phyloP scores from a whole-genome alignment of 2,329 filamentous ascomycete genomes.

The Mollisiaceae sp. region DNA sequence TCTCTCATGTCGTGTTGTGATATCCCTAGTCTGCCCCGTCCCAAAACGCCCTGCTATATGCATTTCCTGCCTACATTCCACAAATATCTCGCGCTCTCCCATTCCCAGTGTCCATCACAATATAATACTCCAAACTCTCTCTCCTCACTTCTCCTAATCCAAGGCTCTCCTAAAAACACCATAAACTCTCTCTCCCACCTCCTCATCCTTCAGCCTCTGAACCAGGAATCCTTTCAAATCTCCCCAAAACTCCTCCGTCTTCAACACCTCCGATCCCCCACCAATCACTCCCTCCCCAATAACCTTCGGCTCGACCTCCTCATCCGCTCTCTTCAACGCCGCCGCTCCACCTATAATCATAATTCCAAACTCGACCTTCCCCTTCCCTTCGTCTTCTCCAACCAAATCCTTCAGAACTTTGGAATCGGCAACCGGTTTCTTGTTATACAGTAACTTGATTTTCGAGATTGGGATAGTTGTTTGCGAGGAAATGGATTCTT shows the following conservation, averaged over 20 bases:
- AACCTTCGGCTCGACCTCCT: conserved; percentile 44
- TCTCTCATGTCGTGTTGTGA: not conserved
- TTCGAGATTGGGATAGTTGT: conserved; percentile 73
- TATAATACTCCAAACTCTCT: not conserved
- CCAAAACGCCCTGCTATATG: conserved; percentile 34
- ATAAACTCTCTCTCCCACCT: conserved; percentile 66
- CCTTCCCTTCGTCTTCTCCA: conserved; percentile 45
- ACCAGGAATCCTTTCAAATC: conserved; percentile 83
- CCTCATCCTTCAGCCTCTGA: conserved; percentile 77
- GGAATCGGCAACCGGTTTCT: conserved; percentile 81
- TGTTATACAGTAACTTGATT: conserved; percentile 84
- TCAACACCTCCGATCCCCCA: conserved; percentile 61
- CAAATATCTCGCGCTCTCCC: not conserved
- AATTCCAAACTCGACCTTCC: conserved; percentile 75
- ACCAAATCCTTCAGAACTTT: conserved; percentile 79
- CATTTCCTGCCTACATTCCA: not conserved
- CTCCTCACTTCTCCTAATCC: conserved; percentile 20
- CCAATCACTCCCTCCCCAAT: conserved; percentile 60
- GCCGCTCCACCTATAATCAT: conserved; percentile 83
- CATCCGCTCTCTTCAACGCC: conserved; percentile 47
- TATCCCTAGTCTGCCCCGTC: conserved; percentile 4
- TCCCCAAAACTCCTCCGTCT: conserved; percentile 80
- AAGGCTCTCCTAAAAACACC: conserved; percentile 70
- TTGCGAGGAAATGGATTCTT: conserved; percentile 68
- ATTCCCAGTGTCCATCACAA: not conserved